These are phyloP conservation scores for Leishmania tarentolae DNA, from an alignment of 208 protist genomes.

Conservation along the genomic window DNA sequence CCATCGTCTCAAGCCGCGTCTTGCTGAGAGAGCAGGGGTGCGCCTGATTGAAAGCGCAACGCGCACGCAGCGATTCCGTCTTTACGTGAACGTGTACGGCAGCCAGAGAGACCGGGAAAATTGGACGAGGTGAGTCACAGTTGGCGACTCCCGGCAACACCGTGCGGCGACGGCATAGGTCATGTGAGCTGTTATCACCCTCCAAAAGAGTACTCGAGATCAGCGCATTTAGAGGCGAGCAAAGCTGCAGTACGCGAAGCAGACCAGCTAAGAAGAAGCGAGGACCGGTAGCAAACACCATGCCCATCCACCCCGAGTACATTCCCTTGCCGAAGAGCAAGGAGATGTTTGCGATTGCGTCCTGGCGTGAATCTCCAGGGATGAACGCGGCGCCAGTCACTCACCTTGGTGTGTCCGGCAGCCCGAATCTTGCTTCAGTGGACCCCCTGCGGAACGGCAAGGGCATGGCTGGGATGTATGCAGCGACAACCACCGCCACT, in stretches of 20 bases:
- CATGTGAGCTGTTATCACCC: background rate
- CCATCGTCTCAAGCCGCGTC: background rate
- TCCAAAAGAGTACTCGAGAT: constrained; percentile 5
- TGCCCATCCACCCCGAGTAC: constrained; percentile 71
- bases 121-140: background rate
- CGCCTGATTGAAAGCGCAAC: background rate
- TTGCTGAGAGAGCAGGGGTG: background rate
- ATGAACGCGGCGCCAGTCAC: constrained; percentile 12
- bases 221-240: background rate
- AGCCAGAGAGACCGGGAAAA: background rate
- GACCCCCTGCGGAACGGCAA: constrained; percentile 25
- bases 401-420: constrained; percentile 10
- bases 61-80: background rate
- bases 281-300: constrained; percentile 11
- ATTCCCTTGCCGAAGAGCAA: constrained; percentile 78
- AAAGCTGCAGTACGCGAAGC: constrained; percentile 6
- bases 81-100: background rate
- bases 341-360: constrained; percentile 72
- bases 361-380: constrained; percentile 71
- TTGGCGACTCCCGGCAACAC: background rate
- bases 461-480: background rate
- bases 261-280: constrained; percentile 11
- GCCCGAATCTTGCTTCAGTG: constrained; percentile 14
- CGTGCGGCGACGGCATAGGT: background rate
- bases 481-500: constrained; percentile 13